Evolutionary conservation across 2,329 filamentous ascomycete genomes (phyloP), one percentile per base, ranked within the genome.

Genomic region (Lasiodiplodia gonubiensis): DNA sequence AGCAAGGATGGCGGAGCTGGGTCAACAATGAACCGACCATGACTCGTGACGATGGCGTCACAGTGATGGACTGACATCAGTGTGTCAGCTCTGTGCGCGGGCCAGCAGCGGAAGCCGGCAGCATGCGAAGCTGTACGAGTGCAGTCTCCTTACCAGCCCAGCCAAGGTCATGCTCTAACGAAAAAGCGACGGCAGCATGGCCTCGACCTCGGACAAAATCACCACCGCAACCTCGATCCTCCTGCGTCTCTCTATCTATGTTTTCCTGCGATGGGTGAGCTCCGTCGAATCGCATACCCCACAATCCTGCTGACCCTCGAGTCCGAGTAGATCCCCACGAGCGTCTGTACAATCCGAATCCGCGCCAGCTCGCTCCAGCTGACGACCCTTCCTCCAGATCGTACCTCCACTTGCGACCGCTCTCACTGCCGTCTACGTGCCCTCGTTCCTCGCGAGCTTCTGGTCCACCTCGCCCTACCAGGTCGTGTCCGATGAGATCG

Each of bases 351-450:
- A 52, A 12, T 48, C 42, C n/a, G 53, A 33, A 51, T 37, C 42
- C 57, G 35, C 60, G 66, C 61, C 65, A 68, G 39, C 69, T 64
- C 59, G 52, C 35, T 16, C 37, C 49, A 61, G 60, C 70, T 72
- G 64, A 74, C 69, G 25, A 37, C 12, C 21, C 27, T 8, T 11
- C 46, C n/a, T n/a, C 21, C 46, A 79, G 71, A 74, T 77, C 60
- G 77, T 78, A n/a, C 82, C 82, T 16, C 75, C 77, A 12, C 72
- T 85, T 12, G 81, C 88, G 3, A 88, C 88, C 67, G 84, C 89
- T 0, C 80, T 90, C 2, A 88, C 90, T 69, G 88, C 86, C 27
- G 78, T 92, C 67, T 92, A 92, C 71, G 75, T 89, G 0, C 85
- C 89, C 0, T 83, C 88, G 0, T 92, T 90, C 77, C 76, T 91